Base-by-base conservation (phyloP, 1,139 yeast genomes). In the Hemisphaericaspora xylofermentans region DNA sequence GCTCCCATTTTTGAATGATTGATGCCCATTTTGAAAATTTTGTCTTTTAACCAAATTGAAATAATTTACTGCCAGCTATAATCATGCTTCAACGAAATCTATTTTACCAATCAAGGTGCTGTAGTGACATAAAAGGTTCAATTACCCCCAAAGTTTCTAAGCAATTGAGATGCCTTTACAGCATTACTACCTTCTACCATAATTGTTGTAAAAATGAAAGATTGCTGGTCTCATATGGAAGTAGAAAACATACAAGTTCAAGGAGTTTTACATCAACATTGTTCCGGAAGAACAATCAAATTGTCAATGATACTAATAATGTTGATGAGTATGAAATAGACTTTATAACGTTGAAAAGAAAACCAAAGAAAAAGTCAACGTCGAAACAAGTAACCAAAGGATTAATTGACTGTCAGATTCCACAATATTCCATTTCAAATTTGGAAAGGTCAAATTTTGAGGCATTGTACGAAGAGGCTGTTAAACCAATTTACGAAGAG, bases 261-360 rank as follows among this genome's bases (percentile, higher is more conserved):
- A 26, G 29, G 13, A 3, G 10, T 26, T 26, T 26, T 26, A 13
- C 29, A n/a, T 13, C 29, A 4, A 26, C 15, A 3, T 26, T 16
- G 13, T 26, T 26, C 5, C n/a, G 13, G 12, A 26, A 5, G 29
- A 13, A n/a, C 16, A 26, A 26, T 4, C 16, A 26, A n/a, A 25
- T 19, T 24, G 19, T 24, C n/a, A n/a, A n/a, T n/a, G n/a, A n/a
- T n/a, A n/a, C n/a, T n/a, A n/a, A n/a, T n/a, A n/a, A n/a, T n/a
- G n/a, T n/a, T 12, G 36, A 29, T 8, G 68, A 63, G 17, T 67
- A 64, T 43, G 74, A 68, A 33, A 65, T 69, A 43, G 74, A 68
- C 48, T 47, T 54, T 38, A 63, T 69, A 19, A 56, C 74, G 5
- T 47, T 69, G 45, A 60, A 52, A 42, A 66, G 58, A 47, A 62